Evolutionary conservation across 208 protist genomes (phyloP).

Genomic region (Trypanosoma boissoni): DNA sequence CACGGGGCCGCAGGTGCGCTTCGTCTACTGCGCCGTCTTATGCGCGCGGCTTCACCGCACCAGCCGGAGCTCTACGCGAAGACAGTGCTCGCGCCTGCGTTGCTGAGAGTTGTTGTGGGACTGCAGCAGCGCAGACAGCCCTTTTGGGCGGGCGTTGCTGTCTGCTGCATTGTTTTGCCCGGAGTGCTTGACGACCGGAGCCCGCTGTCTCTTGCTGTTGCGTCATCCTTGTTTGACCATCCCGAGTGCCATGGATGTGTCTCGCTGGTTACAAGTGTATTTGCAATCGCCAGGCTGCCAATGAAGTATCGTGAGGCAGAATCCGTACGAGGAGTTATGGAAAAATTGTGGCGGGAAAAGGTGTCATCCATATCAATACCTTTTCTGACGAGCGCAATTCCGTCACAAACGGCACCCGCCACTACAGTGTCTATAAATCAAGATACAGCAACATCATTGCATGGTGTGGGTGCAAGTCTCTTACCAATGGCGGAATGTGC

Average conservation of each 20-base stretch:
- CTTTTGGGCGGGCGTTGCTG: conserved; percentile 62
- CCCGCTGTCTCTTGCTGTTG: not conserved
- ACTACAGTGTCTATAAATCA: no score
- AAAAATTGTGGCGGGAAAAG: not conserved
- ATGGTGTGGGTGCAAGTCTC: no score
- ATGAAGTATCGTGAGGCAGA: conserved; percentile 24
- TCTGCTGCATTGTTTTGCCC: conserved; percentile 59
- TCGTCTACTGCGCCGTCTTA: conserved; percentile 18
- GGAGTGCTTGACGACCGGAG: conserved; percentile 28
- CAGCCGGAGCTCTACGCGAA: conserved; percentile 15
- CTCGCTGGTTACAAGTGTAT: conserved; percentile 14
- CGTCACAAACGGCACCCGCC: no score
- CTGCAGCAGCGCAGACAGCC: conserved; percentile 32
- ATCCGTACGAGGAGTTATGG: conserved; percentile 11
- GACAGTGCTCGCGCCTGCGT: conserved; percentile 29
- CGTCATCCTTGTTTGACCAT: conserved; percentile 8
- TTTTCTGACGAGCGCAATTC: not conserved
- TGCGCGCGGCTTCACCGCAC: conserved; percentile 11
- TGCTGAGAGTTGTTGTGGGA: conserved; percentile 23
- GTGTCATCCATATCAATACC: not conserved
- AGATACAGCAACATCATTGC: no score
- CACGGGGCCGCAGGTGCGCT: conserved; percentile 12
- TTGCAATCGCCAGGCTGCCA: conserved; percentile 2
- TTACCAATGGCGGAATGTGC: conserved; percentile 54
- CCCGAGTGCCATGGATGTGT: conserved; percentile 21